phyloP scores from a whole-genome alignment of 805 yeast species.

The Yamadazyma sp. region DNA sequence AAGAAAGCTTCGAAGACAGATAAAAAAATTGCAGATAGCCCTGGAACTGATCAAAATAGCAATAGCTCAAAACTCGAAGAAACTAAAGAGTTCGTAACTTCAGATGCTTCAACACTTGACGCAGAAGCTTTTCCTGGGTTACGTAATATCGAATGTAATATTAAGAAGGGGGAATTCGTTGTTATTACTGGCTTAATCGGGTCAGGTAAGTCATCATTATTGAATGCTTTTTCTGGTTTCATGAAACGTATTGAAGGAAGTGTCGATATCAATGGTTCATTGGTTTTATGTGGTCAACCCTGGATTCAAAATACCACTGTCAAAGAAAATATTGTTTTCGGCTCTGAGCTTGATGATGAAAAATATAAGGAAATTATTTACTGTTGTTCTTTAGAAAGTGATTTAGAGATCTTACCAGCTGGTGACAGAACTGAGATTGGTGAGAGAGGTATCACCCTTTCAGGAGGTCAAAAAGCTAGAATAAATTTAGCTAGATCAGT shows the following conservation, averaged over 20 bases:
- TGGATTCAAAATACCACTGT: constrained; percentile 38
- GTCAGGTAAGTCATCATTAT: constrained; percentile 35
- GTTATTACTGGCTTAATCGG: constrained; percentile 37
- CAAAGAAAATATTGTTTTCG: constrained; percentile 31
- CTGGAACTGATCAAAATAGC: constrained; percentile 2
- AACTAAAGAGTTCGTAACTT: neutral
- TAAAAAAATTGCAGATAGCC: constrained; percentile 1
- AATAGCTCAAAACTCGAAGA: neutral
- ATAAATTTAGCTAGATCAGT: constrained; percentile 35
- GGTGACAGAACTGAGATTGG: constrained; percentile 38
- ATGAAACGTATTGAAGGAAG: constrained; percentile 31
- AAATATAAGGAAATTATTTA: constrained; percentile 25
- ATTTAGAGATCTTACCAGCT: constrained; percentile 29
- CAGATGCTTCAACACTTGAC: constrained; percentile 7
- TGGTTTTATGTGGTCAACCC: constrained; percentile 31
- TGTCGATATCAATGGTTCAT: constrained; percentile 27
- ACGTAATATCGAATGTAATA: constrained; percentile 20
- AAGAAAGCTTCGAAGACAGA: constrained; percentile 3
- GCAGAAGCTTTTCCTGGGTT: constrained; percentile 24
- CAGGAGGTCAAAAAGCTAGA: constrained; percentile 39
- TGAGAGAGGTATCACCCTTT: constrained; percentile 35
- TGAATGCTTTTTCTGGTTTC: constrained; percentile 35
- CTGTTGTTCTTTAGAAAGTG: constrained; percentile 30
- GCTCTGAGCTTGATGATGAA: constrained; percentile 19
- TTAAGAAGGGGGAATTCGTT: constrained; percentile 32